These are phyloP conservation scores for Dissophora ornata DNA, from an alignment of 192 early-diverging fungal species.

Conservation along the genomic window DNA sequence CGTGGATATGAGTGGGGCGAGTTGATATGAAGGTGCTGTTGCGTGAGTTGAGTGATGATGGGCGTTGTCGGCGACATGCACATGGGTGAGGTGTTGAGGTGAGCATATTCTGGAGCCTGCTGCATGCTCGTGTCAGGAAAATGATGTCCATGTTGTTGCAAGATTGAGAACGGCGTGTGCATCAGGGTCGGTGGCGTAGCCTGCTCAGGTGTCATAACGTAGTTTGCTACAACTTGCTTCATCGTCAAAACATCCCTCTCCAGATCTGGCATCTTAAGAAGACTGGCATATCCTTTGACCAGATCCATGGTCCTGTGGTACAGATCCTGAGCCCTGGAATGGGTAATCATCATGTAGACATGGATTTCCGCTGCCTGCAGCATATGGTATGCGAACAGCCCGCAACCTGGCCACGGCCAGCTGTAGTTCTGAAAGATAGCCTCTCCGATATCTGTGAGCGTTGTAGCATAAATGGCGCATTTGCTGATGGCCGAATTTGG, in stretches of 20 bases:
- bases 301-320: conserved; percentile 24
- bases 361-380: conserved; percentile 36
- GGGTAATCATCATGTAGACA: conserved; percentile 19
- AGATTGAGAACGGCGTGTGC: conserved; percentile 10
- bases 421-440: conserved; percentile 38
- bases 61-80: conserved; percentile 2
- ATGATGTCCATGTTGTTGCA: too few species aligned
- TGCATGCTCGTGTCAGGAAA: too few species aligned
- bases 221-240: conserved; percentile 12
- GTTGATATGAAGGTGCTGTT: conserved; percentile 18
- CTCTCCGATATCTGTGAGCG: conserved; percentile 36
- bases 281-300: conserved; percentile 22
- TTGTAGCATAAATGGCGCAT: conserved; percentile 9
- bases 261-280: conserved; percentile 12
- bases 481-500: conserved; percentile 17
- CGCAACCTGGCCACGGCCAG: conserved; percentile 50
- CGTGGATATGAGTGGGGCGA: neutral
- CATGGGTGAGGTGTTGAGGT: neutral
- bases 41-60: neutral
- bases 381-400: conserved; percentile 46
- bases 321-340: conserved; percentile 1
- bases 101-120: neutral
- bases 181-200: neutral
- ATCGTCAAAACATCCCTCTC: neutral
- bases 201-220: conserved; percentile 5